Evolutionary conservation across 2,329 filamentous ascomycete species (phyloP).

Genomic region (Claviceps arundinis): DNA sequence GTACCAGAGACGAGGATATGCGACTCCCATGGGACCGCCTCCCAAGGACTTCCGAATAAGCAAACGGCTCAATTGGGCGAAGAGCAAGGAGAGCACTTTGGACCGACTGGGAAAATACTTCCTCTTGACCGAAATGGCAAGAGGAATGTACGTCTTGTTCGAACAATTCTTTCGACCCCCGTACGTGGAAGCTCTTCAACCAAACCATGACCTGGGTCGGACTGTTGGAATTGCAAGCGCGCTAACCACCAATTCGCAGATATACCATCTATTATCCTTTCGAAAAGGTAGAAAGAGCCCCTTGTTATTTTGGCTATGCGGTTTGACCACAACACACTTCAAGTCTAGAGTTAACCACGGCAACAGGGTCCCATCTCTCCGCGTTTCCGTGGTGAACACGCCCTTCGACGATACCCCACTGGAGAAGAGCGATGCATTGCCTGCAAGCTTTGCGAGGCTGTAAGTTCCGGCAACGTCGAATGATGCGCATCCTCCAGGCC

Average conservation of each 20-base stretch:
- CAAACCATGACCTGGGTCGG: neutral
- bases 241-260: conserved; percentile 30
- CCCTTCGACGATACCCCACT: conserved; percentile 86
- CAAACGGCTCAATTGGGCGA: conserved; percentile 63
- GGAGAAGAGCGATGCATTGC: conserved; percentile 98
- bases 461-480: conserved; percentile 18
- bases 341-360: conserved; percentile 9
- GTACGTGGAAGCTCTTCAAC: conserved; percentile 43
- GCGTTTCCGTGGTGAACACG: conserved; percentile 95
- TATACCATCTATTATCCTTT: conserved; percentile 99
- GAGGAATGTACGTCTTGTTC: conserved; percentile 94
- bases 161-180: conserved; percentile 98
- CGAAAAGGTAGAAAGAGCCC: conserved; percentile 56
- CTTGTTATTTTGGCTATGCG: neutral
- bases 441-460: conserved; percentile 97
- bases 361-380: conserved; percentile 82
- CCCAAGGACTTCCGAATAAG: conserved; percentile 70
- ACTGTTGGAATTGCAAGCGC: neutral
- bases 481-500: neutral
- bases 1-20: conserved; percentile 31
- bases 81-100: conserved; percentile 61
- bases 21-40: conserved; percentile 65
- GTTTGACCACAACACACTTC: neutral
- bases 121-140: conserved; percentile 85
- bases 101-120: conserved; percentile 90